Conservation (phyloP, 352 stramenopile species). For the Phytophthora syringae region DNA sequence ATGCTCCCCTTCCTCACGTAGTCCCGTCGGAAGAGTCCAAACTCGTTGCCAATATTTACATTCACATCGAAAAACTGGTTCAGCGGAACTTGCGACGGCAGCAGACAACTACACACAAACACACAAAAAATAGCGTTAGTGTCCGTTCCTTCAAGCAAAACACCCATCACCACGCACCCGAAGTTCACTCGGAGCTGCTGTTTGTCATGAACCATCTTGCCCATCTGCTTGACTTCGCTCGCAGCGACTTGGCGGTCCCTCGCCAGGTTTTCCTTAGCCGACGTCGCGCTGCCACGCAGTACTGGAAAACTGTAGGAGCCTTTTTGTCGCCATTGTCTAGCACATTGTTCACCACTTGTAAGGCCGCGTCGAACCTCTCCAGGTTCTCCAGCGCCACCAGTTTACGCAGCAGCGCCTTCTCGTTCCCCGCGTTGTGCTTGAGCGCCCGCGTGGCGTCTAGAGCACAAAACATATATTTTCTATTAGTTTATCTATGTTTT, state of each 20-base stretch:
- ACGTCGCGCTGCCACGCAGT: constrained; percentile 53
- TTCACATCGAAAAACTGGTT: constrained; percentile 62
- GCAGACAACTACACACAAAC: constrained; percentile 50
- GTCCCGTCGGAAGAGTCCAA: constrained; percentile 76
- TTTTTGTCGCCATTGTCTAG: constrained; percentile 41
- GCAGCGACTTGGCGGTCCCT: constrained; percentile 59
- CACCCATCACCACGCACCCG: constrained; percentile 41
- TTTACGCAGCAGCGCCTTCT: constrained; percentile 70
- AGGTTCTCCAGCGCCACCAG: constrained; percentile 78
- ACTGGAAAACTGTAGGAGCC: constrained; percentile 54
- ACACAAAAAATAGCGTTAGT: constrained; percentile 2
- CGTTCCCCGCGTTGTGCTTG: constrained; percentile 57
- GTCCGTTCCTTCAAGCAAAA: constrained; percentile 18
- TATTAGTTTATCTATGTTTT: background rate
- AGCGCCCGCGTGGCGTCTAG: constrained; percentile 64
- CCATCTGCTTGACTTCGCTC: constrained; percentile 60
- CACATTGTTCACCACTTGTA: constrained; percentile 51
- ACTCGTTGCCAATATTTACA: constrained; percentile 86
- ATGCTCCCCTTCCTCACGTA: constrained; percentile 47
- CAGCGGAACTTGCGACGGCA: constrained; percentile 62
- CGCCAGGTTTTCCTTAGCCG: constrained; percentile 62
- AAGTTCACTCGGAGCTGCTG: constrained; percentile 86
- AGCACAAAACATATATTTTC: constrained; percentile 4
- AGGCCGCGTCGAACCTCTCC: constrained; percentile 75
- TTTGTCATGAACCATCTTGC: constrained; percentile 80